These are phyloP conservation scores for Triticum turgidum DNA, from an alignment of 176 grass and related monocot genomes.

Conservation along the genomic window DNA sequence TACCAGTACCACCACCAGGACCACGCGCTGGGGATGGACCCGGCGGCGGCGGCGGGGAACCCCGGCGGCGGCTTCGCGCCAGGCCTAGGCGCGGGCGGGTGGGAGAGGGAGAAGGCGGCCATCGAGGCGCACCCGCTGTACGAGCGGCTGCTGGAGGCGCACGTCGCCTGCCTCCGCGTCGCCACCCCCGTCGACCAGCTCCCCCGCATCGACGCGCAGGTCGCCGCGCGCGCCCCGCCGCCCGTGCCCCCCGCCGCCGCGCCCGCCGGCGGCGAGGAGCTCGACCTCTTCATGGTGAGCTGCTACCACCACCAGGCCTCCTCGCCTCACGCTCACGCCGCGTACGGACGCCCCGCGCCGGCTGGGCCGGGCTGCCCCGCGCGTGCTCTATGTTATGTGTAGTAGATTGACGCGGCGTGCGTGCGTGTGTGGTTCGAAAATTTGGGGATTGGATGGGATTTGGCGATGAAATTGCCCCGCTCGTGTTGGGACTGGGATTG, in stretches of 20 bases:
- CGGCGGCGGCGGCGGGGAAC: not conserved
- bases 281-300: too few species aligned
- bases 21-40: slow-evolving; percentile 47
- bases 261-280: too few species aligned
- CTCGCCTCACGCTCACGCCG: too few species aligned
- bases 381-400: too few species aligned
- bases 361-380: too few species aligned
- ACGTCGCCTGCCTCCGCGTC: slow-evolving; percentile 88
- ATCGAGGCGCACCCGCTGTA: slow-evolving; percentile 89
- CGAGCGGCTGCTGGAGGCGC: slow-evolving; percentile 85
- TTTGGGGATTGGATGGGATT: too few species aligned
- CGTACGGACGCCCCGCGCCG: too few species aligned
- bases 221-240: slow-evolving; percentile 57
- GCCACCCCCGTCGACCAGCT: slow-evolving; percentile 98
- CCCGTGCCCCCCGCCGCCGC: slow-evolving; percentile 7
- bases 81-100: not conserved
- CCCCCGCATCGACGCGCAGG: slow-evolving; percentile 86
- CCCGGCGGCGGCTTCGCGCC: slow-evolving; percentile 12
- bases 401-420: too few species aligned
- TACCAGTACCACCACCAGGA: slow-evolving; percentile 58
- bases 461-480: too few species aligned
- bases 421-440: too few species aligned
- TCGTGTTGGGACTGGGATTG: too few species aligned
- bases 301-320: too few species aligned
- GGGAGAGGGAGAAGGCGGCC: slow-evolving; percentile 79